Evolutionary conservation across 2,329 filamentous ascomycete species (phyloP).

Genomic region (Fusarium concolor): DNA sequence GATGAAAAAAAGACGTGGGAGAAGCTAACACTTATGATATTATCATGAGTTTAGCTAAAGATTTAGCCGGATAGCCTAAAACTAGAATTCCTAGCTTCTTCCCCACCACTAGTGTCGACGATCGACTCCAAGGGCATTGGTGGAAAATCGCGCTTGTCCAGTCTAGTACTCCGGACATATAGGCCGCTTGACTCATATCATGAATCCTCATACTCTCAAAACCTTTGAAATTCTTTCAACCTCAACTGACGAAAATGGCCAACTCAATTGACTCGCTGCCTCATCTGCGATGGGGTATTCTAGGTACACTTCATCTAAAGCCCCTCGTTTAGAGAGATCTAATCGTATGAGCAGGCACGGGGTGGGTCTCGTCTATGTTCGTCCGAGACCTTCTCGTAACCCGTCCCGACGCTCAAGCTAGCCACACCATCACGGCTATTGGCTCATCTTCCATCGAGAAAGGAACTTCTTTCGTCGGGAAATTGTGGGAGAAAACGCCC

Average conservation of each 20-base stretch:
- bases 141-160: no score
- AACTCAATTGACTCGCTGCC: not conserved
- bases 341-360: conserved; percentile 2
- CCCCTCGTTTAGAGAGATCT: accelerated
- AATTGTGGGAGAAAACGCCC: conserved; percentile 4
- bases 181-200: no score
- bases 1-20: no score
- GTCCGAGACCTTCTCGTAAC: conserved; percentile 2
- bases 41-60: no score
- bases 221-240: accelerated
- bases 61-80: no score
- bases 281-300: conserved; percentile 22
- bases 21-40: no score
- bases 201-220: not conserved
- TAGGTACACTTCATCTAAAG: not conserved
- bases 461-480: conserved; percentile 4
- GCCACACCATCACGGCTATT: conserved; percentile 10
- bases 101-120: no score
- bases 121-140: no score
- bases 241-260: conserved; percentile 22
- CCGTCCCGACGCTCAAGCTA: conserved; percentile 10
- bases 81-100: no score
- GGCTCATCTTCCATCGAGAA: conserved; percentile 6
- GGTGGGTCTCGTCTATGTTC: conserved; percentile 34
- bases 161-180: not conserved